Base-by-base conservation (phyloP, 306 rosid species). In the Oxytropis ochrocephala region DNA sequence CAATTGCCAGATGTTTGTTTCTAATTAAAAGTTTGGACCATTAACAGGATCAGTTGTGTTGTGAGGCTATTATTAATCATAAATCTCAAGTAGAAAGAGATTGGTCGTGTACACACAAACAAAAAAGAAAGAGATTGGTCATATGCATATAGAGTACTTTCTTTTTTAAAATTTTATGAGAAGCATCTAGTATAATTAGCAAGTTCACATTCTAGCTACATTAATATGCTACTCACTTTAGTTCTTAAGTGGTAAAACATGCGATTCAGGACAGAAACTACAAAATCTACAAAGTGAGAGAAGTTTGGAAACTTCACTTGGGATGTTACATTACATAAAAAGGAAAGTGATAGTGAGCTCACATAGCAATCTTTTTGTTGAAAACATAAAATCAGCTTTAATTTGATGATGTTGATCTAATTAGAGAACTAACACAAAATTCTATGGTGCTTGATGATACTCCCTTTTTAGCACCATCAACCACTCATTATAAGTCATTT, bases 61-160 rank as follows among this genome's bases (percentile, higher is more conserved):
- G 57, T 56, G 32, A 39, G 48, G 54, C 17, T 33, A 41, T 13
- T 19, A 39, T 13, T 19, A 39, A 66, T 43, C 63, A 44, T 18
- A 2, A 21, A 32, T 49, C 17, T 52, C 41, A 66, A 52, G 27
- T 42, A 53, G 80, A 81, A 64, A 75, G 65, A 18, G 78, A 86
- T 70, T 69, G 59, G 13, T 83, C 82, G 73, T 79, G 52, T 5
- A 18, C 10, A 24, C 29, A 24, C 29, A 24, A n/a, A n/a, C 29
- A 24, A 24, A 24, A 24, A 24, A 53, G 80, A 81, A 68, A 75
- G 65, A 18, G 78, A 86, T 70, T 69, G 54, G 11, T 83, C 82
- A 75, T 5, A 75, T 5, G 19, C 10, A 24, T 24, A 24, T 24
- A n/a, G n/a, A n/a, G n/a, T n/a, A 24, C 29, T 24, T 24, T 19